Percentiles rank a stretch among this genome's conserved stretches.
These are phyloP conservation scores for Fusarium bactridioides DNA, from an alignment of 2,329 filamentous ascomycete genomes.

Conservation along the genomic window DNA sequence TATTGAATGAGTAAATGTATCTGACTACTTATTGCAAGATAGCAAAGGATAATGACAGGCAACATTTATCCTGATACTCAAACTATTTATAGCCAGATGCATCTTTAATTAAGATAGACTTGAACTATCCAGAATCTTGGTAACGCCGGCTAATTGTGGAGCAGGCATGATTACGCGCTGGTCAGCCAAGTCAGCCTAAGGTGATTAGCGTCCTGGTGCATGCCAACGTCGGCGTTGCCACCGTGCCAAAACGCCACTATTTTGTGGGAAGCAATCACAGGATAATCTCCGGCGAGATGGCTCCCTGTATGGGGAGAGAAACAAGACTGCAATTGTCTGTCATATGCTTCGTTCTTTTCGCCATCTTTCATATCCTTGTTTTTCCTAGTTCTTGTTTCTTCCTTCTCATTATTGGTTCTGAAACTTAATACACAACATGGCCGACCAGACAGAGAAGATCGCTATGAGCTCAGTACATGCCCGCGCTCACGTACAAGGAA, in stretches of 20 bases:
- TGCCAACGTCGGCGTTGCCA: neutral
- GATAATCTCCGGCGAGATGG: neutral
- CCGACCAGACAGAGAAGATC: conserved; percentile 49
- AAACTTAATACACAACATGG: conserved; percentile 4
- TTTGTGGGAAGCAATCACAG: neutral
- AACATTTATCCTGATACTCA: neutral
- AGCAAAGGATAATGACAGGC: neutral
- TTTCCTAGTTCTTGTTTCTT: neutral
- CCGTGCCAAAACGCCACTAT: neutral
- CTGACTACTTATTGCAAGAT: neutral
- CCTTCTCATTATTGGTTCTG: neutral
- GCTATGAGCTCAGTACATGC: conserved; percentile 75
- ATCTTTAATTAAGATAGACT: neutral
- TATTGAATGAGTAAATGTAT: neutral
- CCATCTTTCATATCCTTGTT: neutral
- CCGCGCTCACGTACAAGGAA: neutral
- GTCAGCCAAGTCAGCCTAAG: neutral
- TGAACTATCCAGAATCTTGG: neutral
- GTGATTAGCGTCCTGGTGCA: neutral
- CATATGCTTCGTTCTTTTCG: neutral
- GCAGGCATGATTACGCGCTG: neutral
- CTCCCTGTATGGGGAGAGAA: neutral
- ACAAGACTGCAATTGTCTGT: neutral
- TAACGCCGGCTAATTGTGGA: neutral
- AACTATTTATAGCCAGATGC: neutral